These are phyloP conservation scores for Debaryomyces castellii DNA, from an alignment of 805 yeast genomes.

Conservation along the genomic window DNA sequence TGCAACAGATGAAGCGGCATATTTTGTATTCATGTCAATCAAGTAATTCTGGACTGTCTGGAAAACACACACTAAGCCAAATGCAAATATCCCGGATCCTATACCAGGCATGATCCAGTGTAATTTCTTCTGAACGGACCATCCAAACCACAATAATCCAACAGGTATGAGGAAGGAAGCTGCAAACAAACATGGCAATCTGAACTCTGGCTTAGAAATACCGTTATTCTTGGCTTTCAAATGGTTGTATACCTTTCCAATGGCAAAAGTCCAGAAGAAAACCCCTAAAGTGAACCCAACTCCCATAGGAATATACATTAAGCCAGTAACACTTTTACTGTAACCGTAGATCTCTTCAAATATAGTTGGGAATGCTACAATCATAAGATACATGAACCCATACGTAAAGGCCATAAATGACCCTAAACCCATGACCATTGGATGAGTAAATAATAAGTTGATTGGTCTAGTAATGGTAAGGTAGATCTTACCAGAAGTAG, in stretches of 20 bases:
- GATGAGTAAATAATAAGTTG: slow-evolving; percentile 31
- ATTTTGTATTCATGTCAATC: slow-evolving; percentile 37
- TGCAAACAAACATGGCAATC: slow-evolving; percentile 36
- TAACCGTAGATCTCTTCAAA: slow-evolving; percentile 32
- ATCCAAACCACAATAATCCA: slow-evolving; percentile 41
- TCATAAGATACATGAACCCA: slow-evolving; percentile 43
- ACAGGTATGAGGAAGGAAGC: slow-evolving; percentile 33
- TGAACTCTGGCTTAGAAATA: slow-evolving; percentile 35
- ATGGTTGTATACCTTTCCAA: slow-evolving; percentile 23
- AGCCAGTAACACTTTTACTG: slow-evolving; percentile 28
- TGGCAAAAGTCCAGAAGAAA: slow-evolving; percentile 26
- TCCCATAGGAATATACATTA: slow-evolving; percentile 42
- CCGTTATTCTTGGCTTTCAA: slow-evolving; percentile 29
- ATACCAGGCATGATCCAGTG: slow-evolving; percentile 41
- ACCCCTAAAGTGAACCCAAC: slow-evolving; percentile 35
- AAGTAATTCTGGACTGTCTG: slow-evolving; percentile 37
- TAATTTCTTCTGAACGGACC: slow-evolving; percentile 35
- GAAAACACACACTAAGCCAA: slow-evolving; percentile 36
- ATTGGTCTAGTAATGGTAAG: slow-evolving; percentile 32
- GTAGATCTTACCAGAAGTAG: slow-evolving; percentile 19
- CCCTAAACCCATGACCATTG: slow-evolving; percentile 40
- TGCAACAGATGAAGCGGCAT: slow-evolving; percentile 40
- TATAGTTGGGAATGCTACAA: slow-evolving; percentile 37
- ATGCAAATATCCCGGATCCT: slow-evolving; percentile 37
- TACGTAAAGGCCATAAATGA: slow-evolving; percentile 42